These are phyloP conservation scores for Senna tora DNA, from an alignment of 306 rosid genomes.

Conservation along the genomic window DNA sequence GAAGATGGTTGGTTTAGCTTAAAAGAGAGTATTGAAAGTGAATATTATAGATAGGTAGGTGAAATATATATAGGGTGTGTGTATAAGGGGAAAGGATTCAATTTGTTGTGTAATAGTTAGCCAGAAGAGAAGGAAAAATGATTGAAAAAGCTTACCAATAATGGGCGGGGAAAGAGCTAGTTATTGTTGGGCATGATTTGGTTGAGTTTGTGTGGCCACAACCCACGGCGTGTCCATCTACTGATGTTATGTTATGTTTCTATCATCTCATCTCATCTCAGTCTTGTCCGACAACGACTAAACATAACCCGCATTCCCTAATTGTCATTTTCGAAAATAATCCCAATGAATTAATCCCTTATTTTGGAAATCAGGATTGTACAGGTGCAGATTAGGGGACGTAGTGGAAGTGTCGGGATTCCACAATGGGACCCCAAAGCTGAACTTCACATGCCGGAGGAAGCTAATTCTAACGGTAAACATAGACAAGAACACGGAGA, in stretches of 20 bases:
- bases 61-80: too few relatives aligned
- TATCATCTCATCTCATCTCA: background rate
- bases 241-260: conserved; percentile 6
- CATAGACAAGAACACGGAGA: conserved; percentile 91
- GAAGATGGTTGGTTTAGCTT: too few relatives aligned
- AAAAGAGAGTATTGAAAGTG: too few relatives aligned
- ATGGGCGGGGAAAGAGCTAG: background rate
- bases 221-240: background rate
- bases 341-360: too few relatives aligned
- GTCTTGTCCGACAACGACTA: background rate
- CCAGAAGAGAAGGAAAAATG: background rate
- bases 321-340: conserved; percentile 1
- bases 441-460: conserved; percentile 79
- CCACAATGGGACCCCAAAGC: conserved; percentile 77
- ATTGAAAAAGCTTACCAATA: conserved; percentile 23
- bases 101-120: too few relatives aligned
- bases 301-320: background rate
- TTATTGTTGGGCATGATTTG: background rate
- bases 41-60: too few relatives aligned
- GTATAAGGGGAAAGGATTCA: too few relatives aligned
- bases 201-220: conserved; percentile 28
- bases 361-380: too few relatives aligned
- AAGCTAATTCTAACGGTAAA: conserved; percentile 73
- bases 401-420: conserved; percentile 89
- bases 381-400: conserved; percentile 87